These are phyloP conservation scores for Cystobasidiaceae sp. DNA, from an alignment of 1,284 basidiomycete genomes.

Conservation along the genomic window DNA sequence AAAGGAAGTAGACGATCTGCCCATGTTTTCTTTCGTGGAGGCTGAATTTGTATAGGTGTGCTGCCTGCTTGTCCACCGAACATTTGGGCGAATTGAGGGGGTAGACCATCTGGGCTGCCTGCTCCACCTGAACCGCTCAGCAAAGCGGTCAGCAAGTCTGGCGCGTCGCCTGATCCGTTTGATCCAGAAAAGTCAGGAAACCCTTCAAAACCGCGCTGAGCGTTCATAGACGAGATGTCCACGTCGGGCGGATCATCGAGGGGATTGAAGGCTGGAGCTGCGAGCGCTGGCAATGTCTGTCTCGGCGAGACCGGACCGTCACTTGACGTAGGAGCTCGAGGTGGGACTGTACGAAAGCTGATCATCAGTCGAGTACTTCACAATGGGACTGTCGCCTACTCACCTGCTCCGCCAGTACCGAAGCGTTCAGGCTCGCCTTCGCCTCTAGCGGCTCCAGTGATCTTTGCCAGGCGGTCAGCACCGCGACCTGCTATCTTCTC, in stretches of 20 bases:
- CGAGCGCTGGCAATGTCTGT: slow-evolving; percentile 13
- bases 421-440: slow-evolving; percentile 31
- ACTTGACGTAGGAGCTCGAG: slow-evolving; percentile 9
- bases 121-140: slow-evolving; percentile 31
- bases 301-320: not conserved
- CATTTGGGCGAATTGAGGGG: slow-evolving; percentile 27
- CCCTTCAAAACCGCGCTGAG: slow-evolving; percentile 11
- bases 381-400: not conserved
- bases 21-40: slow-evolving; percentile 36
- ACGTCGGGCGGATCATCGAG: slow-evolving; percentile 41
- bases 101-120: not conserved
- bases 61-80: slow-evolving; percentile 9
- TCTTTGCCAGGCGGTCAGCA: slow-evolving; percentile 41
- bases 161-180: slow-evolving; percentile 27
- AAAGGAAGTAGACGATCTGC: slow-evolving; percentile 40
- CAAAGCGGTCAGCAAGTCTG: slow-evolving; percentile 38
- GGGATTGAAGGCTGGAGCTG: slow-evolving; percentile 32
- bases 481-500: slow-evolving; percentile 41
- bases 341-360: slow-evolving; percentile 13
- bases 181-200: slow-evolving; percentile 8
- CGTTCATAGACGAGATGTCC: slow-evolving; percentile 34
- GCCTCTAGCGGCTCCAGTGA: slow-evolving; percentile 41
- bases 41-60: slow-evolving; percentile 31
- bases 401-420: slow-evolving; percentile 8
- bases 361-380: not conserved